Evolutionary conservation across 495 filamentous ascomycete species (phyloP), one percentile per base, ranked within the genome.

Genomic region (Hypoxylon cercidicola): DNA sequence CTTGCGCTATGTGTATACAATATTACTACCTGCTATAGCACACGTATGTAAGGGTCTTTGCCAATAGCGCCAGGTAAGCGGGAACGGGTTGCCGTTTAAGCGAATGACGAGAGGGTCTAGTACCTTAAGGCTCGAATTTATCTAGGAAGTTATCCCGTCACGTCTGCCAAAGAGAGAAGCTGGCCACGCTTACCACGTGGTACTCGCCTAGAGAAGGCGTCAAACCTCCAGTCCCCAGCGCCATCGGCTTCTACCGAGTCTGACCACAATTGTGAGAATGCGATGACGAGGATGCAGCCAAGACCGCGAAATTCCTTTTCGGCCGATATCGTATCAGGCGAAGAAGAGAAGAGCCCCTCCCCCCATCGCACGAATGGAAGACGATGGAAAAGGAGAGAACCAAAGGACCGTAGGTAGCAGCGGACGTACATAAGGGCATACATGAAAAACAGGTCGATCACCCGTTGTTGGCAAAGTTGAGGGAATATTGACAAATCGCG

Each of bases 131-230:
- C 28, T 63, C 37, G 65, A 60, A 63, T 60, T 68, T 68, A 60
- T 63, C 55, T 55, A 63, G 65, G 65, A 63, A 68, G 37, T 44
- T 37, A 43, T 52, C 50, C 64, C 59, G 54, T 62, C 54, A 34
- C 11, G 49, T 39, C n/a, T 62, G 40, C 64, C 64, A 50, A 68
- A 68, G 28, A 58, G 28, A 68, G 65, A 60, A 68, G 65, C 65
- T 68, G 50, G 35, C 65, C 65, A 68, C 65, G 60, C 63, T 68
- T 59, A 55, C 65, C 65, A 68, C 65, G 65, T 68, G 65, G 65
- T 63, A 50, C 28, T 63, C 60, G 65, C 65, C 60, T 68, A 63
- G 45, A 23, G 51, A 28, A 55, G 34, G 47, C 60, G 49, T 68
- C 55, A 28, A 28, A n/a, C 25, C 7, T 3, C 3, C 25, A 7